Conservation (phyloP, 2,329 filamentous ascomycete species). For the Chrysosporium keratinophilum region DNA sequence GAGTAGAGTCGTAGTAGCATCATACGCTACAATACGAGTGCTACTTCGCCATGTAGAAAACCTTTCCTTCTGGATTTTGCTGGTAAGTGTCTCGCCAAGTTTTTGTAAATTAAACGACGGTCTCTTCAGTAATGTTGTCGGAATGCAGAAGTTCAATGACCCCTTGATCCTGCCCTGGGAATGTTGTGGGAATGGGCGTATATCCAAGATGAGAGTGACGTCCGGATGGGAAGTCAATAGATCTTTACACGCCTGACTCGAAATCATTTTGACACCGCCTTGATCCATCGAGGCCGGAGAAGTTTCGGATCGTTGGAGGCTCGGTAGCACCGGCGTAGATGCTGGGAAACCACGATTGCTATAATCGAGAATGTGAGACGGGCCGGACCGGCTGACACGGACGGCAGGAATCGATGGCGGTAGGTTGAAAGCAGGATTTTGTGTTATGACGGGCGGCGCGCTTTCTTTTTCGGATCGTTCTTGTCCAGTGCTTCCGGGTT, state of each 20-base stretch:
- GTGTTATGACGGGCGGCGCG: background rate
- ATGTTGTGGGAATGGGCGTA: constrained; percentile 78
- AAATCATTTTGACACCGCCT: constrained; percentile 42
- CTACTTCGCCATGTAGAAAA: constrained; percentile 69
- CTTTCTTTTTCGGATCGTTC: background rate
- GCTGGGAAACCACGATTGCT: background rate
- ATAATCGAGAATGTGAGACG: background rate
- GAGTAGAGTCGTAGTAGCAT: constrained; percentile 61
- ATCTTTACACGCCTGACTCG: constrained; percentile 45
- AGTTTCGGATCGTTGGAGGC: constrained; percentile 39
- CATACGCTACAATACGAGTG: constrained; percentile 76
- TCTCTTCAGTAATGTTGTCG: constrained; percentile 83
- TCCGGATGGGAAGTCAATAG: constrained; percentile 45
- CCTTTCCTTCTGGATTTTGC: constrained; percentile 54
- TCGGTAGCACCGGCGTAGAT: background rate
- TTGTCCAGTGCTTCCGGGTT: background rate
- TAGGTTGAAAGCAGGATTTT: background rate
- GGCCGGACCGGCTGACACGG: background rate
- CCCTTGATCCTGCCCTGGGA: constrained; percentile 61
- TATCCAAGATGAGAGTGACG: constrained; percentile 63
- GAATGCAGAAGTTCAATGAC: constrained; percentile 89
- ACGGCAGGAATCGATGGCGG: background rate
- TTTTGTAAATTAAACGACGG: constrained; percentile 84
- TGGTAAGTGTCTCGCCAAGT: constrained; percentile 74
- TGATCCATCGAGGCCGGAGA: constrained; percentile 43